Conservation (phyloP, 352 stramenopile species). For the Phytophthora cryptogea region DNA sequence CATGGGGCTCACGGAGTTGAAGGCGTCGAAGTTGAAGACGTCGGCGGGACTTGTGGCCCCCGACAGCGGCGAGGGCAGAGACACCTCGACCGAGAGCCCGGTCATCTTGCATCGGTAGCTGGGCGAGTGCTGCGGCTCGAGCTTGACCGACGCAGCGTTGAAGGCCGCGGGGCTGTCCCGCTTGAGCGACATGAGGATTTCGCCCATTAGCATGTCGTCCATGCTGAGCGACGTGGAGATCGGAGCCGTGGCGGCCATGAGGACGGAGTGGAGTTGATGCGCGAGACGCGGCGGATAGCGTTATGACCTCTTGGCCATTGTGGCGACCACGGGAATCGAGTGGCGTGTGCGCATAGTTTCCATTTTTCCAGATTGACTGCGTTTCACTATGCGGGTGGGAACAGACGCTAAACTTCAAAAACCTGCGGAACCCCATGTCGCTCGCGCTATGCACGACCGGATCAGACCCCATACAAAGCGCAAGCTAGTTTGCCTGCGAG, state of each 20-base stretch:
- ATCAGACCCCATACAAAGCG: constrained; percentile 24
- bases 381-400: constrained; percentile 28
- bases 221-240: constrained; percentile 35
- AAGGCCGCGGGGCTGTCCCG: constrained; percentile 23
- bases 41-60: constrained; percentile 23
- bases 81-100: constrained; percentile 49
- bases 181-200: constrained; percentile 85
- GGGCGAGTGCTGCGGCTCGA: constrained; percentile 4
- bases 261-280: not conserved
- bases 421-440: constrained; percentile 18
- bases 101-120: constrained; percentile 55
- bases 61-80: constrained; percentile 7
- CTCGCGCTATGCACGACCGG: not conserved
- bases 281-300: constrained; percentile 25
- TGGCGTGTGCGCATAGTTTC: constrained; percentile 24
- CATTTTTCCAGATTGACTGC: constrained; percentile 34
- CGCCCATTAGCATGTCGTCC: constrained; percentile 73
- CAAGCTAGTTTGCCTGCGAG: constrained; percentile 8
- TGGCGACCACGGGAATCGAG: constrained; percentile 28
- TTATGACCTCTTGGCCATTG: constrained; percentile 32
- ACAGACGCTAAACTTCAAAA: constrained; percentile 39
- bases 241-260: constrained; percentile 15
- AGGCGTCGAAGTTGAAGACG: constrained; percentile 43
- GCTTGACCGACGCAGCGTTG: constrained; percentile 8
- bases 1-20: constrained; percentile 56